phyloP scores from a whole-genome alignment of 176 grass and related monocot genomes.

The Rhynchospora pubera region DNA sequence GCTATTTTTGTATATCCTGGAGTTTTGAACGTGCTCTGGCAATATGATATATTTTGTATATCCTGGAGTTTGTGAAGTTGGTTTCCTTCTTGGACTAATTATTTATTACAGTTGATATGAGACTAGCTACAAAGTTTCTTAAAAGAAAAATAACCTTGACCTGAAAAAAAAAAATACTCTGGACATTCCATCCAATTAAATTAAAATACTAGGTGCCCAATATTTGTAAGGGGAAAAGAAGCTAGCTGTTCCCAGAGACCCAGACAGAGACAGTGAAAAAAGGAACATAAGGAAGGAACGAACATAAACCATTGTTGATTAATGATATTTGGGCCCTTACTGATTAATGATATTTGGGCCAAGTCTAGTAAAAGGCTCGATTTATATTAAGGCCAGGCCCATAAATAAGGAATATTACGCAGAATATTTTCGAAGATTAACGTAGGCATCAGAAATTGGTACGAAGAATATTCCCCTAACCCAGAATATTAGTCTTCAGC shows the following conservation, averaged over 20 bases:
- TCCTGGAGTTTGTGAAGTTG: background rate
- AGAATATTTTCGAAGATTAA: background rate
- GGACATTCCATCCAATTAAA: background rate
- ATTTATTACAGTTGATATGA: background rate
- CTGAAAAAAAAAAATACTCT: background rate
- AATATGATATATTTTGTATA: background rate
- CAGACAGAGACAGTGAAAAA: background rate
- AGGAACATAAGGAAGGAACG: no score
- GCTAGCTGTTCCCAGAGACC: background rate
- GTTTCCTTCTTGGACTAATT: background rate
- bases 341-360: background rate
- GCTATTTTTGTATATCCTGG: background rate
- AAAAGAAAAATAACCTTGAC: background rate
- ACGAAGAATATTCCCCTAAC: background rate
- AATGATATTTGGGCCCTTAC: background rate
- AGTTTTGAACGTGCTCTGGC: background rate
- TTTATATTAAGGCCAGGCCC: background rate
- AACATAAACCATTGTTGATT: background rate
- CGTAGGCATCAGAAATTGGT: background rate
- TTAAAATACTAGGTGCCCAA: background rate
- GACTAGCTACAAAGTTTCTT: background rate
- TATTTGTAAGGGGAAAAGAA: background rate
- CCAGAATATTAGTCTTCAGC: constrained; percentile 1
- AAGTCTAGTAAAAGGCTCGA: no score
- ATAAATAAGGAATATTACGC: background rate